Evolutionary conservation across 202 grass and related monocot species (phyloP).

Genomic region (Elaeis oleifera): DNA sequence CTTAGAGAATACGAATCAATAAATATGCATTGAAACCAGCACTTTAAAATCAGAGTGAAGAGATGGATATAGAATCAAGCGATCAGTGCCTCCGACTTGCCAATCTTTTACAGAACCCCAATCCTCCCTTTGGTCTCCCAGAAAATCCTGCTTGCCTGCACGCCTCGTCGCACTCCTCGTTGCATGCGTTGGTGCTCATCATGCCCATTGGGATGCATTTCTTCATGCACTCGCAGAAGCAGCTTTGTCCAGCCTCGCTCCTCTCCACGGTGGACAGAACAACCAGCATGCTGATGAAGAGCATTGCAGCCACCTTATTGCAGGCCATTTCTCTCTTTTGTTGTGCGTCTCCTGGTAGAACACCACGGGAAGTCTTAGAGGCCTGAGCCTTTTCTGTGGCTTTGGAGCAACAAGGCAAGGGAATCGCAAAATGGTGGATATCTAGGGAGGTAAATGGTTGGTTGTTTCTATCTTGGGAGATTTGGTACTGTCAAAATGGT

Average conservation of each 20-base stretch:
- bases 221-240: conserved; percentile 1
- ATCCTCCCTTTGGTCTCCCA: background rate
- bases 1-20: too few species aligned
- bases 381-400: background rate
- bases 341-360: background rate
- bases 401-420: background rate
- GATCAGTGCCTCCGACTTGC: background rate
- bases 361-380: too few species aligned
- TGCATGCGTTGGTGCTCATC: conserved; percentile 19
- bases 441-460: too few species aligned
- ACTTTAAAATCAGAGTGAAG: too few species aligned
- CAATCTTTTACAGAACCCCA: conserved; percentile 3
- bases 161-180: conserved; percentile 32
- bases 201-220: conserved; percentile 1
- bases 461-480: too few species aligned
- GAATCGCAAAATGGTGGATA: too few species aligned
- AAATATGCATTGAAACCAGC: too few species aligned
- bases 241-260: background rate
- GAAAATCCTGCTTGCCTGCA: background rate
- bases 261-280: background rate
- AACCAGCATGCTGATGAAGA: background rate
- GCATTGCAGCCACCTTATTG: background rate
- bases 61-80: too few species aligned
- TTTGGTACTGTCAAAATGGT: too few species aligned
- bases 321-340: background rate